phyloP scores from a whole-genome alignment of 257 asterid species.

The Fraxinus americana region DNA sequence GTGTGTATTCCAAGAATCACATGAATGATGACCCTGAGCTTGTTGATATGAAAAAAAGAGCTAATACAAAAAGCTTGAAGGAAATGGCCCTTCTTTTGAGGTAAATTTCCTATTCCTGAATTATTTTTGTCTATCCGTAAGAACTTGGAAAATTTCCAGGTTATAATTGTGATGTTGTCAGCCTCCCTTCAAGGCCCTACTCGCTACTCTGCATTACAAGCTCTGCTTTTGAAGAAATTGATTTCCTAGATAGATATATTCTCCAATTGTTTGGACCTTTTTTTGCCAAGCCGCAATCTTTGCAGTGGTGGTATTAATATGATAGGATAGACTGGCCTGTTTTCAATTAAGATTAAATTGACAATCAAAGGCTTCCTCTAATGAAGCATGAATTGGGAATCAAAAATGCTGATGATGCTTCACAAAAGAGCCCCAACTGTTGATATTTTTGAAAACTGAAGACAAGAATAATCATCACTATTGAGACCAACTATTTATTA shows the following conservation, averaged over 20 bases:
- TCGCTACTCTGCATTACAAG: neutral
- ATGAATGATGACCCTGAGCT: conserved; percentile 86
- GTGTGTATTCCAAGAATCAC: conserved; percentile 94
- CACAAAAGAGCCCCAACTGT: neutral
- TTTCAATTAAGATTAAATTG: neutral
- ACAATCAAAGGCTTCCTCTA: neutral
- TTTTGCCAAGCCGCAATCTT: neutral
- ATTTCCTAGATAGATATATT: neutral
- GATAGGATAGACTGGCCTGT: neutral
- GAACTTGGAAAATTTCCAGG: neutral
- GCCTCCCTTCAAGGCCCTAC: neutral
- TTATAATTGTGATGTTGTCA: neutral
- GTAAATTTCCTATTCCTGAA: conserved; percentile 27
- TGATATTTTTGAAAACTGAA: no score
- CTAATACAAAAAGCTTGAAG: conserved; percentile 93
- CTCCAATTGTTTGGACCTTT: neutral
- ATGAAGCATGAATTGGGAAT: neutral
- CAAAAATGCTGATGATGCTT: neutral
- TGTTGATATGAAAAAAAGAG: conserved; percentile 78
- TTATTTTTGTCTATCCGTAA: conserved; percentile 2
- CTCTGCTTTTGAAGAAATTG: neutral
- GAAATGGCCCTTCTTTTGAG: conserved; percentile 91
- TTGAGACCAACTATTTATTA: neutral
- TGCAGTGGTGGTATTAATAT: neutral
- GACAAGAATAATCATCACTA: no score